Base-by-base conservation (phyloP, 805 yeast species). In the Hanseniaspora mollemarum region DNA sequence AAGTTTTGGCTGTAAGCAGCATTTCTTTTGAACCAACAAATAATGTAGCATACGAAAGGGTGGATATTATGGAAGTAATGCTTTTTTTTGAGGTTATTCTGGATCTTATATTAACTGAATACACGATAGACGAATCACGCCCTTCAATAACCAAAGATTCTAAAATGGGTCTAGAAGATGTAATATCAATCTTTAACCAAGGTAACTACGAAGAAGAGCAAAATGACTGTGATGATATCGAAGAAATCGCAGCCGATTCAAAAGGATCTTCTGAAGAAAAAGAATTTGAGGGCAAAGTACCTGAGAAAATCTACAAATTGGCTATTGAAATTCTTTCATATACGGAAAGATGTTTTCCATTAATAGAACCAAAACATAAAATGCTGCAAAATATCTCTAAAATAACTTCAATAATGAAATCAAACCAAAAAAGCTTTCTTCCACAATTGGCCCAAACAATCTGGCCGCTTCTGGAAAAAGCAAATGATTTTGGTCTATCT, bases 361-460 rank as follows among this genome's bases (percentile, higher is more conserved):
- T 46, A 18, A 7, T 39, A 1, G 6, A 18, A 4, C 18, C 16
- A 24, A 46, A 46, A 8, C 16, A n/a, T 10, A 13, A 16, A 13
- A 6, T 25, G 4, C 5, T 39, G 18, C 4, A 19, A 2, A 38
- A 46, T 21, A 38, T 46, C n/a, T 9, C 19, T 5, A 45, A 45
- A 22, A 22, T 25, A 16, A 22, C 25, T 24, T 18, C 19, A 3
- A 29, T 46, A 21, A 12, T 46, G 33, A 46, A 35, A 4, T 19
- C 35, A 13, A 46, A 41, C 13, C n/a, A 42, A n/a, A 38, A 39
- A 33, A 46, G 39, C 13, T 46, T 36, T 25, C 28, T 28, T 19
- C 50, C 50, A 9, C 50, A 46, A 19, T 26, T 46, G 32, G 50
- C 50, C 29, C 50, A 46, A 21, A 41, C 31, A 15, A 39, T 46